phyloP scores from a whole-genome alignment of 257 asterid genomes.

The Craterostigma plantagineum region DNA sequence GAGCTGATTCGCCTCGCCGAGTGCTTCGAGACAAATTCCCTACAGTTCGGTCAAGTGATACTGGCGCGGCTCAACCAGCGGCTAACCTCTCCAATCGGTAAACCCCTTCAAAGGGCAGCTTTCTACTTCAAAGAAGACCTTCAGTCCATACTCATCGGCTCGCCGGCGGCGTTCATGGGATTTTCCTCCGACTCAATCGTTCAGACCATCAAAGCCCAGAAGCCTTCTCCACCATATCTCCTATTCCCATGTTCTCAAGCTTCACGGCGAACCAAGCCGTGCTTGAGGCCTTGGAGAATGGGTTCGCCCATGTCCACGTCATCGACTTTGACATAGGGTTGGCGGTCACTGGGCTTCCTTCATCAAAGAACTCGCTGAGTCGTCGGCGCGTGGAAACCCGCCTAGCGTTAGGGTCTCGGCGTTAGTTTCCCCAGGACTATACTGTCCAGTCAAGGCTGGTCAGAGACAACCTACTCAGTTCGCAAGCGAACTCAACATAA shows the following conservation, averaged over 20 bases:
- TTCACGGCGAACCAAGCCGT: slow-evolving; percentile 86
- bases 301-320: slow-evolving; percentile 38
- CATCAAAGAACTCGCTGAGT: slow-evolving; percentile 67
- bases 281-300: slow-evolving; percentile 57
- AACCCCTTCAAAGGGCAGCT: slow-evolving; percentile 70
- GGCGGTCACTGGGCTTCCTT: slow-evolving; percentile 76
- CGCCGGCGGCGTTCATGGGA: slow-evolving; percentile 43
- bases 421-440: slow-evolving; percentile 54
- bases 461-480: slow-evolving; percentile 43
- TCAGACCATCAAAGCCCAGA: slow-evolving; percentile 62
- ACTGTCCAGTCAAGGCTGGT: slow-evolving; percentile 47
- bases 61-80: slow-evolving; percentile 75
- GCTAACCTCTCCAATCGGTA: slow-evolving; percentile 43
- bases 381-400: slow-evolving; percentile 17
- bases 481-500: slow-evolving; percentile 41
- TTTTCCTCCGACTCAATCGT: slow-evolving; percentile 8
- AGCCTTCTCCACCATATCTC: slow-evolving; percentile 49
- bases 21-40: slow-evolving; percentile 68
- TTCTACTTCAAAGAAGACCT: slow-evolving; percentile 93
- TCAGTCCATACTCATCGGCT: slow-evolving; percentile 52
- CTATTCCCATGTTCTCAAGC: slow-evolving; percentile 70
- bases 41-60: slow-evolving; percentile 59
- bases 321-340: slow-evolving; percentile 55
- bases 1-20: slow-evolving; percentile 77
- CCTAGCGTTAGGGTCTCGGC: slow-evolving; percentile 61